Conservation (phyloP, 495 filamentous ascomycete genomes). For the Cetradonia linearis region DNA sequence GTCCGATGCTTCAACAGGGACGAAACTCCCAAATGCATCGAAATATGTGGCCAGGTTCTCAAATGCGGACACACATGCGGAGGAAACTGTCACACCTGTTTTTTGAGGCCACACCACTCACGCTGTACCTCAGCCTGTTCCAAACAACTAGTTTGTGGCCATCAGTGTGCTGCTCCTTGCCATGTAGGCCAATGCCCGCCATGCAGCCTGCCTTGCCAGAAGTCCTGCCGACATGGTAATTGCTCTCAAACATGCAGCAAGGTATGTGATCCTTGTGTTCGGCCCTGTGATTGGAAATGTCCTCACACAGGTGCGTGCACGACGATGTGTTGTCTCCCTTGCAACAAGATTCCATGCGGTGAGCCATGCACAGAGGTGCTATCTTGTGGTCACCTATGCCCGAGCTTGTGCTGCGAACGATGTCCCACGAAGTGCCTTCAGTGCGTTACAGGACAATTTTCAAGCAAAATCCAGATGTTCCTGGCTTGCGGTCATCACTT, state of each 20-base stretch:
- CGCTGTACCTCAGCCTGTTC: constrained; percentile 37
- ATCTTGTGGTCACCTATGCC: constrained; percentile 24
- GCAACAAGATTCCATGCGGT: constrained; percentile 20
- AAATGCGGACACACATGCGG: constrained; percentile 34
- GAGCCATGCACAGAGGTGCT: constrained; percentile 21
- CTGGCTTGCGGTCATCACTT: constrained; percentile 25
- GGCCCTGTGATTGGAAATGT: constrained; percentile 15
- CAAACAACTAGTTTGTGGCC: constrained; percentile 42
- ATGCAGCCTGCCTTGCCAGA: constrained; percentile 35
- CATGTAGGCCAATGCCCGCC: constrained; percentile 37
- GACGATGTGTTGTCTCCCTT: constrained; percentile 24
- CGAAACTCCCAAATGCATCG: constrained; percentile 11
- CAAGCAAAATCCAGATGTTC: constrained; percentile 15
- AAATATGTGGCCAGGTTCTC: constrained; percentile 16
- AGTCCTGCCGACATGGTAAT: constrained; percentile 37
- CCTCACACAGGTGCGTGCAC: constrained; percentile 13
- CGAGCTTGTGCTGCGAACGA: constrained; percentile 21
- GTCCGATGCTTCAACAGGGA: constrained; percentile 16
- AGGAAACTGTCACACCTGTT: constrained; percentile 38
- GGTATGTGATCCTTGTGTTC: constrained; percentile 22
- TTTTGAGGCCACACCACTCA: constrained; percentile 21
- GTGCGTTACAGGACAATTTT: constrained; percentile 13
- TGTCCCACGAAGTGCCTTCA: constrained; percentile 18
- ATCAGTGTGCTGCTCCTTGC: constrained; percentile 40
- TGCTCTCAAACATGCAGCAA: constrained; percentile 17